Conservation (phyloP, 768 basidiomycete species). For the Calocybe gangraenosa region DNA sequence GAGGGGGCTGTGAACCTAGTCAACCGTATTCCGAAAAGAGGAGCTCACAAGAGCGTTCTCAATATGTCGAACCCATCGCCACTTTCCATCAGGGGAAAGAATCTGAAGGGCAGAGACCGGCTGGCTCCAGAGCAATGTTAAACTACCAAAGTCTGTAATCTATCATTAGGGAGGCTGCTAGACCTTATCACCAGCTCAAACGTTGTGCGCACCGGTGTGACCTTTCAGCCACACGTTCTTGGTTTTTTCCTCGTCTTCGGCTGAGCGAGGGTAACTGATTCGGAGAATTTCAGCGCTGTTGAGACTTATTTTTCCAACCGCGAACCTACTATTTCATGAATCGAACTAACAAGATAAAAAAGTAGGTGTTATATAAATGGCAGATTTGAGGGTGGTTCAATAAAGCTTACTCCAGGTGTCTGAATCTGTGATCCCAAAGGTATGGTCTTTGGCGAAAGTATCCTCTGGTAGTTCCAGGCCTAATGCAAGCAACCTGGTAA, state of each 20-base stretch:
- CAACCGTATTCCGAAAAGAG: too few relatives aligned
- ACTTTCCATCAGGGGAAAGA: slow-evolving; percentile 32
- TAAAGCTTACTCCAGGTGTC: slow-evolving; percentile 30
- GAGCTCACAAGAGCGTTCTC: slow-evolving; percentile 39
- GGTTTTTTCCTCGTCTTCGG: slow-evolving; percentile 37
- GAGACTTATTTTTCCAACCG: not conserved
- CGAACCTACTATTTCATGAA: slow-evolving; percentile 48
- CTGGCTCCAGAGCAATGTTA: slow-evolving; percentile 46
- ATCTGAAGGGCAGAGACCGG: slow-evolving; percentile 46
- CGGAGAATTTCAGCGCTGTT: not conserved
- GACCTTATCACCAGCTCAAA: too few relatives aligned
- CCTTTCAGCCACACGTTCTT: slow-evolving; percentile 50
- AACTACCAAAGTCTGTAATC: slow-evolving; percentile 37
- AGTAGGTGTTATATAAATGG: too few relatives aligned
- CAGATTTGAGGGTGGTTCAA: not conserved
- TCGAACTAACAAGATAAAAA: slow-evolving; percentile 32
- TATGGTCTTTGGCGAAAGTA: slow-evolving; percentile 35
- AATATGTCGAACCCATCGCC: slow-evolving; percentile 47
- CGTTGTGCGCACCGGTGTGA: slow-evolving; percentile 39
- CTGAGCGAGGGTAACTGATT: slow-evolving; percentile 34
- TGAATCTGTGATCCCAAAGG: slow-evolving; percentile 26
- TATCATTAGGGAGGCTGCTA: not conserved
- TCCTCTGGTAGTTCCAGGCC: slow-evolving; percentile 46
- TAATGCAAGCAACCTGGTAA: slow-evolving; percentile 29
- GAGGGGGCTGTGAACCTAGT: too few relatives aligned